A percentile compares a stretch with the other conserved stretches of the same genome.
Conservation (phyloP, 139 green algal species). For the Haematococcus lacustris region DNA sequence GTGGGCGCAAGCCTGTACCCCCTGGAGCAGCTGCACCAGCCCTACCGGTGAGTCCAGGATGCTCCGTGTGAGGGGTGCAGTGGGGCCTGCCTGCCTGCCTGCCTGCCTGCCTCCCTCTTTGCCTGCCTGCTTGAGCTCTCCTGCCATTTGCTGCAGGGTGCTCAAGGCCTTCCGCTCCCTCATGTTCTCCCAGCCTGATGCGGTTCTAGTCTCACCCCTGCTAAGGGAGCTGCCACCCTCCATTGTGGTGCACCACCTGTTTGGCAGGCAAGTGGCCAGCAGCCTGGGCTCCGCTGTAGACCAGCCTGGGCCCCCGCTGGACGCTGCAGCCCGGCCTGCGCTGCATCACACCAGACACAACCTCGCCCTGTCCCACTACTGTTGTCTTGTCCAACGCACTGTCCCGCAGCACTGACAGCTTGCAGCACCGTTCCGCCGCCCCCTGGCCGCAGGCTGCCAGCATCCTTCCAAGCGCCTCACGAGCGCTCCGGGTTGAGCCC, state of each 20-base stretch:
- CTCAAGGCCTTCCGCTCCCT: slow-evolving; percentile 49
- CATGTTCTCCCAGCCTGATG: slow-evolving; percentile 14
- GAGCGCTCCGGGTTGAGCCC: slow-evolving; percentile 55
- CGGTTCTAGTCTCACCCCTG: slow-evolving; percentile 23
- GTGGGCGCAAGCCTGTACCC: slow-evolving; percentile 67
- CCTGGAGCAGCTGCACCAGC: slow-evolving; percentile 57
- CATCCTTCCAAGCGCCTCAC: slow-evolving; percentile 64
- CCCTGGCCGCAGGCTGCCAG: slow-evolving; percentile 61
- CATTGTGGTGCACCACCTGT: slow-evolving; percentile 81
- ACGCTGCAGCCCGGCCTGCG: too few species aligned
- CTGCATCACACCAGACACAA: neutral
- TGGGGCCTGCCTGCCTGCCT: neutral
- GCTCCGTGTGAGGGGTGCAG: neutral
- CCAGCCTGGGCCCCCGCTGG: neutral
- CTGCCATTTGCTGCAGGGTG: neutral
- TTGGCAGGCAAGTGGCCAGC: slow-evolving; percentile 39
- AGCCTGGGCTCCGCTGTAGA: neutral
- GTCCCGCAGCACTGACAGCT: neutral
- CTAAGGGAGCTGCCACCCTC: slow-evolving; percentile 63
- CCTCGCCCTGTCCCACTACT: neutral
- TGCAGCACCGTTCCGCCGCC: slow-evolving; percentile 29
- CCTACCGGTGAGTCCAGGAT: slow-evolving; percentile 22
- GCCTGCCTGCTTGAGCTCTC: slow-evolving; percentile 20
- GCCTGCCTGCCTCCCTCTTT: neutral
- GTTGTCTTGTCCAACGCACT: neutral